Percentiles rank a stretch among this genome's conserved stretches.
phyloP scores from a whole-genome alignment of 495 filamentous ascomycete species.

The Penicillium soppii region DNA sequence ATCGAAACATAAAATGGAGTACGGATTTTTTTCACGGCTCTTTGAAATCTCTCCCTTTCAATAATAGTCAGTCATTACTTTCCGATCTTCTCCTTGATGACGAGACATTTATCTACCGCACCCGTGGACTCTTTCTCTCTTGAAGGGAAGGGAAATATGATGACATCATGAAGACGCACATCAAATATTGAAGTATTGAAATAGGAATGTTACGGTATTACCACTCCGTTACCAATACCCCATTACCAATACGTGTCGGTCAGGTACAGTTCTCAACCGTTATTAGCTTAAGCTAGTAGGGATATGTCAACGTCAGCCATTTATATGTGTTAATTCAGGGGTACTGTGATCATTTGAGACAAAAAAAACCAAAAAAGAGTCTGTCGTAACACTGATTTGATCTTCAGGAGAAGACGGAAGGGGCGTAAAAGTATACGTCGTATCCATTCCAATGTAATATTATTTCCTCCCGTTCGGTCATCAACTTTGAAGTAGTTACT shows the following conservation, averaged over 20 bases:
- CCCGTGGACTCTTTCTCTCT: neutral
- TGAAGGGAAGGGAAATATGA: neutral
- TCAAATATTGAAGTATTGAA: neutral
- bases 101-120: neutral
- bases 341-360: neutral
- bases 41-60: neutral
- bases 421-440: slow-evolving; percentile 9
- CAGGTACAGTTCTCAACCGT: neutral
- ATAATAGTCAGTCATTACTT: neutral
- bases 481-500: too few species aligned
- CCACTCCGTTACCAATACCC: neutral
- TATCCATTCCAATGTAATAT: slow-evolving; percentile 16
- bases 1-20: too few species aligned
- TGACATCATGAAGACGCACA: slow-evolving; percentile 30
- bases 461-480: neutral
- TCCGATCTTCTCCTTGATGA: neutral
- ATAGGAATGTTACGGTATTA: neutral
- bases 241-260: neutral
- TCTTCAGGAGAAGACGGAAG: slow-evolving; percentile 28
- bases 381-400: slow-evolving; percentile 14
- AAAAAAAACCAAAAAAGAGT: neutral
- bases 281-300: neutral
- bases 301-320: neutral
- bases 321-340: neutral
- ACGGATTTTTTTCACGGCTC: neutral